A percentile compares a stretch with the other conserved stretches of the same genome.
These are phyloP conservation scores for Plasmodium gaboni DNA, from an alignment of 169 alveolate species.

Conservation along the genomic window DNA sequence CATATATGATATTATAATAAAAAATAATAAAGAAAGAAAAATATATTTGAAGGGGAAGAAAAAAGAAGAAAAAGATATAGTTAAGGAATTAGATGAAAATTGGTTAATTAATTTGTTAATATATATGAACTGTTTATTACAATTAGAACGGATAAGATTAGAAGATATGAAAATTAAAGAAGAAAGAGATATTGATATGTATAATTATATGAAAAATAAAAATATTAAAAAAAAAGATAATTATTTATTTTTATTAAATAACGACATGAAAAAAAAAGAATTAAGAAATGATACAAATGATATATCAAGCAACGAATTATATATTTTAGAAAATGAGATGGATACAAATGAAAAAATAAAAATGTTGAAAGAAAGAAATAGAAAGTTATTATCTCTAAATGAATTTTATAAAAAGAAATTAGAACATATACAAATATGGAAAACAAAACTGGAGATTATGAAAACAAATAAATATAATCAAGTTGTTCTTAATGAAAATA, in stretches of 20 bases:
- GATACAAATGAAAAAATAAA: conserved; percentile 26
- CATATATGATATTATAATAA: conserved; percentile 15
- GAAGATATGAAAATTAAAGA: conserved; percentile 1
- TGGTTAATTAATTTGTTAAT: conserved; percentile 9
- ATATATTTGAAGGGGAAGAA: background rate
- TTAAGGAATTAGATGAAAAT: conserved; percentile 14
- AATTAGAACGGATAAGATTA: conserved; percentile 11
- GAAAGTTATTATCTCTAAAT: conserved; percentile 24
- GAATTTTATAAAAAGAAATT: conserved; percentile 53
- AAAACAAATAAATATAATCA: background rate
- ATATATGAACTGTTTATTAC: conserved; percentile 3
- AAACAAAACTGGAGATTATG: conserved; percentile 4
- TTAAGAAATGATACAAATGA: background rate
- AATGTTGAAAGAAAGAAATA: conserved; percentile 21
- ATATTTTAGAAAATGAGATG: conserved; percentile 37
- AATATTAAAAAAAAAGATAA: background rate
- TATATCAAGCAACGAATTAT: conserved; percentile 59
- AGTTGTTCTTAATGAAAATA: too few relatives aligned
- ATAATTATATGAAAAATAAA: conserved; percentile 5
- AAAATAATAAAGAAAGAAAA: background rate
- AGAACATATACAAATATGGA: conserved; percentile 47
- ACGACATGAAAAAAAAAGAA: background rate
- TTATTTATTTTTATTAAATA: background rate
- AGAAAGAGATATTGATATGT: background rate
- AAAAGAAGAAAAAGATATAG: conserved; percentile 3